Evolutionary conservation across 78 protist species (phyloP), one percentile per base, ranked within the genome.

Genomic region (Dictyostelium capitatum): DNA sequence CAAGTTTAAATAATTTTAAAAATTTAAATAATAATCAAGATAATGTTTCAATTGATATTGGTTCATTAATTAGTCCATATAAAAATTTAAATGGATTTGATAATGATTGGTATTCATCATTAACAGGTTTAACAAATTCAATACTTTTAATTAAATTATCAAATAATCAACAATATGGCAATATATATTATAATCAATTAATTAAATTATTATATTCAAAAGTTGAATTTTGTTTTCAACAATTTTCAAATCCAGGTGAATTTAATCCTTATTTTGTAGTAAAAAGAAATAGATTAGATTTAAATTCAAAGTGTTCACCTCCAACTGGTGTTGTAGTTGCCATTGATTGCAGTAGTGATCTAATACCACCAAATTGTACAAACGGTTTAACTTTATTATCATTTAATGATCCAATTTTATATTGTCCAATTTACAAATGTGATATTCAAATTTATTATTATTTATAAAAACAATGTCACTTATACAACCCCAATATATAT

Each of bases 301-400:
- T 43, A 25, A 10, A n/a, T 23, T 23, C 70, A 10, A 62, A 62
- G 25, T 62, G 70, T 62, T n/a, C 70, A 23, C 70, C 70, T 25
- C 70, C 70, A 62, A 62, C 70, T 62, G 70, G 70, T 25, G 30
- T n/a, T 62, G 41, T 62, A 9, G 25, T 62, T 25, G 43, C 70
- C 0, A 2, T 62, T 5, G 41, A 28, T 8, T 62, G 70, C 25
- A 1, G 2, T 1, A 37, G 2, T 37, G 2, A 37, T 37, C 2
- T 37, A 37, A 37, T 37, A 37, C 37, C 23, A 7, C 70, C 70
- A 62, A 25, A 25, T 62, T 62, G 70, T 62, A 25, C 30, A 62
- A 25, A 62, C 9, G 70, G 43, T 62, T 62, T 25, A 25, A n/a
- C 30, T 23, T 62, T 62, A 62, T 23, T 62, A n/a, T n/a, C 30